phyloP scores from a whole-genome alignment of 352 stramenopile species.

The Globisporangium emineosum region DNA sequence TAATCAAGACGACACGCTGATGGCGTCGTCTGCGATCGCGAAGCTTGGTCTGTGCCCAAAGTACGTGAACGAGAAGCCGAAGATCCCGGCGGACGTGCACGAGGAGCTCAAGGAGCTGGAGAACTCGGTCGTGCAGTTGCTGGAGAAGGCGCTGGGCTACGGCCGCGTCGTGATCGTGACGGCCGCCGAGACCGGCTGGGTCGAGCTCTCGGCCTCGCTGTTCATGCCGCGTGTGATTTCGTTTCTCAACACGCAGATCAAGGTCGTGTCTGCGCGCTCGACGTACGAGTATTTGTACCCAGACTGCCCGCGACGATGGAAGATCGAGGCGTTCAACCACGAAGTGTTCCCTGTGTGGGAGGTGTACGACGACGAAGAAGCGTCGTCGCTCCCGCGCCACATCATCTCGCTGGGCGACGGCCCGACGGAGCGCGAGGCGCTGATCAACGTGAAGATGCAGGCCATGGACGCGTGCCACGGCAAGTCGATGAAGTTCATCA shows the following conservation, averaged over 20 bases:
- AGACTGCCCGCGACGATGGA: constrained; percentile 82
- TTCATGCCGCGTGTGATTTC: constrained; percentile 84
- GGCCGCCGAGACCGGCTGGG: constrained; percentile 87
- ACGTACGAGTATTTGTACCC: constrained; percentile 89
- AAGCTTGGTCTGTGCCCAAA: constrained; percentile 80
- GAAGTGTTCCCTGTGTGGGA: constrained; percentile 82
- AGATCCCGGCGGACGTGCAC: constrained; percentile 70
- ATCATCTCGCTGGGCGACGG: constrained; percentile 83
- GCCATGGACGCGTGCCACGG: constrained; percentile 74
- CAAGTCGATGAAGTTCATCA: constrained; percentile 89
- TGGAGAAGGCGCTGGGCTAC: constrained; percentile 67
- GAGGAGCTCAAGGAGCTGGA: constrained; percentile 75
- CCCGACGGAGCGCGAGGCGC: constrained; percentile 75
- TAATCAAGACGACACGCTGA: constrained; percentile 68
- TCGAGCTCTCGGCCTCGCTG: constrained; percentile 82
- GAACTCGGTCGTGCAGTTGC: constrained; percentile 65
- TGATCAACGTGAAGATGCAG: constrained; percentile 87
- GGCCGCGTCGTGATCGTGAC: constrained; percentile 88
- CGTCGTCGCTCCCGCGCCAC: constrained; percentile 51
- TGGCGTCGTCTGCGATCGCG: constrained; percentile 78
- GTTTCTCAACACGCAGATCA: constrained; percentile 80
- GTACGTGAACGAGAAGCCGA: constrained; percentile 82
- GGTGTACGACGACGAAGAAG: constrained; percentile 50
- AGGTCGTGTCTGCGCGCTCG: constrained; percentile 87
- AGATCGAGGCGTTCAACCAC: constrained; percentile 87